Evolutionary conservation across 2,329 filamentous ascomycete genomes (phyloP).

Genomic region (Kalmusia sp.): DNA sequence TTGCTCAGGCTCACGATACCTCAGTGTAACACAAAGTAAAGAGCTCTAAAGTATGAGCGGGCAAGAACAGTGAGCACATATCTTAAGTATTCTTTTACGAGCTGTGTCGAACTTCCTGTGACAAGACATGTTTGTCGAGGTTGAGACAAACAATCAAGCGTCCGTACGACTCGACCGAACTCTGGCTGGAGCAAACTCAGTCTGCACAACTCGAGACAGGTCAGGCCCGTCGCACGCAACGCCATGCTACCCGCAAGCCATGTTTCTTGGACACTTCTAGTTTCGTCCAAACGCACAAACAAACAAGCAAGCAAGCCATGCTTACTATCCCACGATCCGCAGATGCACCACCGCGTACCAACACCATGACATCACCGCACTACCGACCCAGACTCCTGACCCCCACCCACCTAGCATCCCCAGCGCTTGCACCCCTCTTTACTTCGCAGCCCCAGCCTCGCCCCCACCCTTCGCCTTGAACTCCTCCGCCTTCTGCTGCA

Average conservation of each 20-base stretch:
- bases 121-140: conserved; percentile 13
- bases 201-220: not conserved
- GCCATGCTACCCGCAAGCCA: no score
- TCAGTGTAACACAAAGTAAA: no score
- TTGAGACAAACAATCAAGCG: conserved; percentile 9
- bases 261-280: no score
- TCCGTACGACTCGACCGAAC: conserved; percentile 1
- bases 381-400: not conserved
- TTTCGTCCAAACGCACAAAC: not conserved
- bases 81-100: no score
- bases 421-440: no score
- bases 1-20: no score
- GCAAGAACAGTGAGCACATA: no score
- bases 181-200: not conserved
- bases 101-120: no score
- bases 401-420: not conserved
- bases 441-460: not conserved
- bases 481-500: not conserved
- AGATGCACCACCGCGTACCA: no score
- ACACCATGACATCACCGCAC: no score
- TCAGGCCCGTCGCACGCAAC: not conserved
- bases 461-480: not conserved
- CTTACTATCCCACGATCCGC: not conserved
- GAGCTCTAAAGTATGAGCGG: no score
- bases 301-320: not conserved